phyloP scores from a whole-genome alignment of 2,329 filamentous ascomycete genomes.

The Dothidotthia symphoricarpi region DNA sequence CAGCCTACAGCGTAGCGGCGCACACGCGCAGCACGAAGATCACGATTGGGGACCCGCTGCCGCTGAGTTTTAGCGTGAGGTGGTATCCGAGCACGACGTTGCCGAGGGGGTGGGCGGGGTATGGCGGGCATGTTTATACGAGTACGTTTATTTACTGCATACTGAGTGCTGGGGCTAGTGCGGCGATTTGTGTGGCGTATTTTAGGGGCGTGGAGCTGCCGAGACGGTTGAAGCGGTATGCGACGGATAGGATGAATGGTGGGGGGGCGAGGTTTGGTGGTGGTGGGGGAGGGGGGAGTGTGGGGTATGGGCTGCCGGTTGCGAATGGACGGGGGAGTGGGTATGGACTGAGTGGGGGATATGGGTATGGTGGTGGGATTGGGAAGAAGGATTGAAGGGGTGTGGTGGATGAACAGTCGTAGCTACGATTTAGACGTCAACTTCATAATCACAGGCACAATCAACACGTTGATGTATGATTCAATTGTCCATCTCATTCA shows the following conservation, averaged over 20 bases:
- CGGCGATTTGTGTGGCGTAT: conserved; percentile 55
- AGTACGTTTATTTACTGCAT: conserved; percentile 52
- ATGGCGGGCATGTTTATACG: conserved; percentile 53
- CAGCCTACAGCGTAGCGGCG: conserved; percentile 80
- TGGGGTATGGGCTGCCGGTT: conserved; percentile 34
- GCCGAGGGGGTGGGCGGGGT: conserved; percentile 56
- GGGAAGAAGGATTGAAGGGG: conserved; percentile 45
- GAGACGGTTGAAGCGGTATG: conserved; percentile 55
- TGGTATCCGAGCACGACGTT: conserved; percentile 80
- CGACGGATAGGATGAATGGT: conserved; percentile 51
- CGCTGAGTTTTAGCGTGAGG: conserved; percentile 73
- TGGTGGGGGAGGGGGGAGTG: conserved; percentile 28
- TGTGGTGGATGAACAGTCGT: neutral
- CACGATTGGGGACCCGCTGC: conserved; percentile 82
- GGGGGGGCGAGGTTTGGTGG: conserved; percentile 40
- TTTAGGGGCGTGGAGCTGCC: conserved; percentile 55
- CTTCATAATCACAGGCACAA: too few relatives aligned
- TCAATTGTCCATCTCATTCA: too few relatives aligned
- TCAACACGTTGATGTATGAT: too few relatives aligned
- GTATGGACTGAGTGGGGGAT: conserved; percentile 42
- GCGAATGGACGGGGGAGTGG: conserved; percentile 41
- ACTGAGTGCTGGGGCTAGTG: conserved; percentile 48
- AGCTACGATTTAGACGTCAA: too few relatives aligned
- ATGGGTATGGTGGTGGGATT: conserved; percentile 45
- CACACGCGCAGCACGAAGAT: conserved; percentile 59